Evolutionary conservation across 1,284 basidiomycete genomes (phyloP).

Genomic region (Violaceomyces palustris): DNA sequence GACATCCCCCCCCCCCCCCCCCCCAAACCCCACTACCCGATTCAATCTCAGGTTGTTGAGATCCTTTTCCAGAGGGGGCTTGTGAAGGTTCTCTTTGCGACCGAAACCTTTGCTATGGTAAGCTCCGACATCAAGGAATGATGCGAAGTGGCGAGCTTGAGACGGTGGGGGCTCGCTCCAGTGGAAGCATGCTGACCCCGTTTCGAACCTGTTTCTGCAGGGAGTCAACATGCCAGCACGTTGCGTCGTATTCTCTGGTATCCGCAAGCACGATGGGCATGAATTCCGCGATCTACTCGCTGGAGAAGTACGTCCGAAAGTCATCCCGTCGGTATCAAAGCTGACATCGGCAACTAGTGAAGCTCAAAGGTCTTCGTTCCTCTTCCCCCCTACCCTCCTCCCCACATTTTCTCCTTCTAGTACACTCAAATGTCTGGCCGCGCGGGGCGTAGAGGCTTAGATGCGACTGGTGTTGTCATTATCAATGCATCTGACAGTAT

Average conservation of each 20-base stretch:
- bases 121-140: no score
- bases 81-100: conserved; percentile 95
- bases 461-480: conserved; percentile 92
- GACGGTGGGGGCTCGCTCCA: background rate
- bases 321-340: no score
- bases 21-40: no score
- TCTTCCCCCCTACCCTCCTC: no score
- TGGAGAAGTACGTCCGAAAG: conserved; percentile 51
- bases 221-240: conserved; percentile 96
- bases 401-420: conserved; percentile 71
- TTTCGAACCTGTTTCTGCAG: background rate
- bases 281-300: conserved; percentile 70
- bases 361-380: no score
- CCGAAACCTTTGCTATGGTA: conserved; percentile 97
- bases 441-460: conserved; percentile 90
- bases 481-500: conserved; percentile 71
- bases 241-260: conserved; percentile 92
- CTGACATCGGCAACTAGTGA: no score
- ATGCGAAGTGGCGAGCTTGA: no score
- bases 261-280: conserved; percentile 90
- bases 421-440: conserved; percentile 99
- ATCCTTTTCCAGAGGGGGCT: conserved; percentile 91
- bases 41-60: conserved; percentile 66
- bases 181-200: background rate
- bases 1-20: no score